Conservation (phyloP, 306 rosid genomes). For the Cicer chorassanicum region DNA sequence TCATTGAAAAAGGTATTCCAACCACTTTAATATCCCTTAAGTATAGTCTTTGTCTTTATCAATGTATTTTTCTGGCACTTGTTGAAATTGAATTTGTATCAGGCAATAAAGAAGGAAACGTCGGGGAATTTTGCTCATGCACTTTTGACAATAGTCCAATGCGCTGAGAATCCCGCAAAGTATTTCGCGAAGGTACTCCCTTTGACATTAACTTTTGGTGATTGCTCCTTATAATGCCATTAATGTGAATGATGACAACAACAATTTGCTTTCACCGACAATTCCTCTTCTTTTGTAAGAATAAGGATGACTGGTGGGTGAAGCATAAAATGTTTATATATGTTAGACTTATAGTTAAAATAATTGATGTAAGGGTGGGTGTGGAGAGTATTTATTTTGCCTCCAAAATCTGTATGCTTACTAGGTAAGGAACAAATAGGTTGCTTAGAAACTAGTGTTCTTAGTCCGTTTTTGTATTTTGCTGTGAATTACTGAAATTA, state of each 20-base stretch:
- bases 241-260: constrained; percentile 12
- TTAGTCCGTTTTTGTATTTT: not conserved
- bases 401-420: not conserved
- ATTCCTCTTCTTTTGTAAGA: not conserved
- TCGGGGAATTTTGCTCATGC: constrained; percentile 66
- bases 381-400: not conserved
- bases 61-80: constrained; percentile 41
- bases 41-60: constrained; percentile 11
- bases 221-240: constrained; percentile 26
- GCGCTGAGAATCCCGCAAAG: constrained; percentile 68
- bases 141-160: constrained; percentile 65
- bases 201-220: constrained; percentile 14
- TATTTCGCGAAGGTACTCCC: constrained; percentile 78
- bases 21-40: constrained; percentile 19
- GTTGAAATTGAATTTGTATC: constrained; percentile 35
- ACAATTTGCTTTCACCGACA: constrained; percentile 11
- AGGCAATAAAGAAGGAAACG: constrained; percentile 76
- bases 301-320: constrained; percentile 28
- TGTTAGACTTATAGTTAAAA: constrained; percentile 16
- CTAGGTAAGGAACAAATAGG: not conserved
- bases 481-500: not conserved
- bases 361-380: not conserved
- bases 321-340: constrained; percentile 2
- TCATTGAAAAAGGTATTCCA: constrained; percentile 67
- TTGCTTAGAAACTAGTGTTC: constrained; percentile 26